These are phyloP conservation scores for Iodosphaeria phyllophila DNA, from an alignment of 2,329 filamentous ascomycete genomes.

Conservation along the genomic window DNA sequence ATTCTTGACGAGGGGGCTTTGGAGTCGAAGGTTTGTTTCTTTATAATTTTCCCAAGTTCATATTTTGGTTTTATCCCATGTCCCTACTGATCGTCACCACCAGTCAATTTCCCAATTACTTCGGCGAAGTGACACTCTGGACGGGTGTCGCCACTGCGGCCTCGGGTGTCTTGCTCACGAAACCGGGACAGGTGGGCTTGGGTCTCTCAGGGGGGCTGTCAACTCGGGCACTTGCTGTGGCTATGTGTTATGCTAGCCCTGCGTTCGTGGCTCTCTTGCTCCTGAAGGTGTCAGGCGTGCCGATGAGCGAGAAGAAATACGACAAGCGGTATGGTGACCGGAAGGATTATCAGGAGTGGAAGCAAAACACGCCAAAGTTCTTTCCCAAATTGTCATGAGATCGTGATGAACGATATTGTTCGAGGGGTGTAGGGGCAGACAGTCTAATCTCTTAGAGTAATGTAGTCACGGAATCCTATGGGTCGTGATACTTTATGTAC, in stretches of 20 bases:
- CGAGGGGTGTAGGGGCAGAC: too few relatives aligned
- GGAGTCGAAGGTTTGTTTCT: conserved; percentile 27
- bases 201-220: conserved; percentile 27
- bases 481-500: too few relatives aligned
- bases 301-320: conserved; percentile 50
- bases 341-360: conserved; percentile 50
- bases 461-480: too few relatives aligned
- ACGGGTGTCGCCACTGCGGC: conserved; percentile 43
- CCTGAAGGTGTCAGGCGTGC: conserved; percentile 43
- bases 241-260: conserved; percentile 38
- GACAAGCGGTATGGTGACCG: conserved; percentile 43
- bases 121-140: conserved; percentile 54
- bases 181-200: conserved; percentile 36
- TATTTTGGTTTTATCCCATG: too few relatives aligned
- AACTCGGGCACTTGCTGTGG: conserved; percentile 12
- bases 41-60: too few relatives aligned
- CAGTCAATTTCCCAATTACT: conserved; percentile 47
- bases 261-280: conserved; percentile 45
- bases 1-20: conserved; percentile 45
- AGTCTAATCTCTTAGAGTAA: too few relatives aligned
- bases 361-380: conserved; percentile 44
- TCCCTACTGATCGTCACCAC: conserved; percentile 9
- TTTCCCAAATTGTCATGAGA: conserved; percentile 40
- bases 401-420: too few relatives aligned
- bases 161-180: conserved; percentile 33